Evolutionary conservation across 2,329 filamentous ascomycete genomes (phyloP), one percentile per base, ranked within the genome.

Genomic region (Cadophora gregata): DNA sequence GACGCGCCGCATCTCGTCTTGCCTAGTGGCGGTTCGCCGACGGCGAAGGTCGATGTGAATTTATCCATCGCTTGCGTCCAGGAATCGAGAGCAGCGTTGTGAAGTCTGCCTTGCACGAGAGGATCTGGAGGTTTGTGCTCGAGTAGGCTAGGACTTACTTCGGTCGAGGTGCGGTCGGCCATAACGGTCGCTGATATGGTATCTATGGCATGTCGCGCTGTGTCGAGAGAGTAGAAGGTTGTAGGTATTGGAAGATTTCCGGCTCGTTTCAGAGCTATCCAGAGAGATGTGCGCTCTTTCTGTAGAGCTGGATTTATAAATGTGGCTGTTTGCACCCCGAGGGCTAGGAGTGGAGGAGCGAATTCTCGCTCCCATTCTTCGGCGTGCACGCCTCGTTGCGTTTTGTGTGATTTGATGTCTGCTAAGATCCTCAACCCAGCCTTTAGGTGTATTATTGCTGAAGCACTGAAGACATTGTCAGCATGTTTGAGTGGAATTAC

Each of bases 191-290:
- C 75, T 84, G 85, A 70, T 80, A 84, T 3, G 86, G 79, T 53
- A 77, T 89, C 86, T 75, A 86, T 87, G 1, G 85, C 81, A 12
- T 84, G 71, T 12, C 87, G 83, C 9, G 86, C 87, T 64, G 89
- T 85, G 25, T 82, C 77, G 8, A 88, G 75, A 0, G 80, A 82
- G 1, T 79, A 72, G 64, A 89, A 89, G 19, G 56, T 59, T 16
- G 51, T 59, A 1, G 63, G 66, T 24, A 61, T 65, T 24, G 64
- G 64, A 5, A 64, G 56, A 6, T 62, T 59, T 53, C 71, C 69
- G 47, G 68, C 69, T 33, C 59, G 65, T 21, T 66, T 70, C 51
- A 75, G 38, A 19, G 69, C 66, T 4, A 56, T 59, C 71, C 73
- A 75, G 14, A 73, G 69, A 5, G 66, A 55, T 31, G 63, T 63